These are phyloP conservation scores for Phaeotremella fagi DNA, from an alignment of 768 basidiomycete species.

Conservation along the genomic window DNA sequence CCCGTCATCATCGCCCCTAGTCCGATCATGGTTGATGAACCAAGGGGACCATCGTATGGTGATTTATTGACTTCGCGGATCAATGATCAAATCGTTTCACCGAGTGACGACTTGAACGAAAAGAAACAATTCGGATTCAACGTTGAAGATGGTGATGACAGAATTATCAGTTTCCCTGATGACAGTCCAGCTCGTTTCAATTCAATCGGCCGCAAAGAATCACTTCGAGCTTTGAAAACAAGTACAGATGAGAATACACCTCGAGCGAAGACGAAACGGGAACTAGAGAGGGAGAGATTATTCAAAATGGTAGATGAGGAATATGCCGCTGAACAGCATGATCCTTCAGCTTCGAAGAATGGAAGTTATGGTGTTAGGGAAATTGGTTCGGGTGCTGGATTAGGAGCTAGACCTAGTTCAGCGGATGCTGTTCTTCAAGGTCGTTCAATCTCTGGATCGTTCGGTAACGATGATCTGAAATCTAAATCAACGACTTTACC, in stretches of 20 bases:
- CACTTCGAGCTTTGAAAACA: slow-evolving; percentile 20
- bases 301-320: slow-evolving; percentile 40
- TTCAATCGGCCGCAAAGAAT: slow-evolving; percentile 29
- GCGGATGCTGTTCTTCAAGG: slow-evolving; percentile 12
- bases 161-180: not conserved
- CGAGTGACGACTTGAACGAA: not conserved
- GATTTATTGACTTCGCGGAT: not conserved
- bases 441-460: not conserved
- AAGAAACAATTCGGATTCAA: not conserved
- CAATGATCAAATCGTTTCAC: not conserved
- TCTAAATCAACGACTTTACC: slow-evolving; percentile 10
- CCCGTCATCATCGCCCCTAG: slow-evolving; percentile 34
- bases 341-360: slow-evolving; percentile 13
- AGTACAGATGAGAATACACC: slow-evolving; percentile 8
- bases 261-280: slow-evolving; percentile 36
- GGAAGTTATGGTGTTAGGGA: slow-evolving; percentile 35
- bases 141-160: not conserved
- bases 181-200: slow-evolving; percentile 24
- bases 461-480: slow-evolving; percentile 4
- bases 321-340: slow-evolving; percentile 20
- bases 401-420: slow-evolving; percentile 13
- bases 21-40: slow-evolving; percentile 17
- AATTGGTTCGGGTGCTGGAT: slow-evolving; percentile 33
- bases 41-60: not conserved
- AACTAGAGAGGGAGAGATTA: slow-evolving; percentile 41